Evolutionary conservation across 2,329 filamentous ascomycete species (phyloP).

Genomic region (Daldinia sp.): DNA sequence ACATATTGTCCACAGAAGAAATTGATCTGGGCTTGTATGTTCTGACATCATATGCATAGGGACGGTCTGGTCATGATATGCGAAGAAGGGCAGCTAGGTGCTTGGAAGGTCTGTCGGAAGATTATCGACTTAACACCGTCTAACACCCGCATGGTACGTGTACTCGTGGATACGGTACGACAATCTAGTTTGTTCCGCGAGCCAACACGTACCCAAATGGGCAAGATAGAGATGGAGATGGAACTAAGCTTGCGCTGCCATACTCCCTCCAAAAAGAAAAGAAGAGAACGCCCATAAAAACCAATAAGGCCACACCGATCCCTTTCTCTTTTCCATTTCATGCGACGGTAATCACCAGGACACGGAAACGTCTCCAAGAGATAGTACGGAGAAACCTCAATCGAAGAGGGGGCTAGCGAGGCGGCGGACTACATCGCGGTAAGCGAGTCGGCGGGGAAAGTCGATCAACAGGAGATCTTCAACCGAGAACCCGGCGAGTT

Average conservation of each 20-base stretch:
- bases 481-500: slow-evolving; percentile 11
- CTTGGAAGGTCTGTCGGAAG: background rate
- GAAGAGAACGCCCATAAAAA: background rate
- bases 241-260: background rate
- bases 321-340: background rate
- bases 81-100: background rate
- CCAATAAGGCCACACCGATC: background rate
- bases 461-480: slow-evolving; percentile 26
- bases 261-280: background rate
- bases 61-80: background rate
- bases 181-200: slow-evolving; percentile 18
- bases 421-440: slow-evolving; percentile 17
- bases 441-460: slow-evolving; percentile 23
- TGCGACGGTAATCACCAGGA: slow-evolving; percentile 29
- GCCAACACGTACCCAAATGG: background rate
- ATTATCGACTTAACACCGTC: background rate
- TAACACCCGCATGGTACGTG: background rate
- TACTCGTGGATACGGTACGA: slow-evolving; percentile 7
- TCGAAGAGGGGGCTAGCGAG: slow-evolving; percentile 19
- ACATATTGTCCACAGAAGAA: background rate
- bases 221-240: background rate
- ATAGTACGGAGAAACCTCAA: slow-evolving; percentile 15
- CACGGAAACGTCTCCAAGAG: slow-evolving; percentile 30
- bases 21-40: background rate
- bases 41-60: background rate